Conservation (phyloP, 2,329 filamentous ascomycete species). For the Zasmidium citrigriseum region DNA sequence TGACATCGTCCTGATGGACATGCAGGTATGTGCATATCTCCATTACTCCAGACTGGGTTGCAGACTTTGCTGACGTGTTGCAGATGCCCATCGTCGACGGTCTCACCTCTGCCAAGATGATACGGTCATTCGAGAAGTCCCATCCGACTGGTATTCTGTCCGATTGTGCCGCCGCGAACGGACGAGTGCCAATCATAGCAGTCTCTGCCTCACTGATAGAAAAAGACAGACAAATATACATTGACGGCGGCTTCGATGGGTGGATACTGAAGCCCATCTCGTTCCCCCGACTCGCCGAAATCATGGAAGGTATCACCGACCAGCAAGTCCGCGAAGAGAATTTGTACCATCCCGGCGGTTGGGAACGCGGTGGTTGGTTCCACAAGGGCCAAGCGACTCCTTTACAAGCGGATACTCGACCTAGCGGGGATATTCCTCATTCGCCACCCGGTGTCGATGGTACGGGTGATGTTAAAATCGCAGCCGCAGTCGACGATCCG, state of each 20-base stretch:
- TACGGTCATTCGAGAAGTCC: slow-evolving; percentile 68
- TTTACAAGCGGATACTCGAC: slow-evolving; percentile 41
- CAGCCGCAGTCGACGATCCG: slow-evolving; percentile 36
- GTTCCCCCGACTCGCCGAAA: slow-evolving; percentile 69
- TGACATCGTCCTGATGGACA: slow-evolving; percentile 87
- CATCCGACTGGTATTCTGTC: slow-evolving; percentile 58
- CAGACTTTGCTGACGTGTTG: slow-evolving; percentile 13
- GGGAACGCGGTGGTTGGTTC: slow-evolving; percentile 91
- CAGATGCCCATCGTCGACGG: slow-evolving; percentile 94
- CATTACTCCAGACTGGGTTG: background rate
- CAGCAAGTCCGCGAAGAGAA: slow-evolving; percentile 59
- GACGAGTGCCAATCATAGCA: slow-evolving; percentile 77
- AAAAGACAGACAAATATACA: slow-evolving; percentile 66
- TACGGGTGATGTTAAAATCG: slow-evolving; percentile 33
- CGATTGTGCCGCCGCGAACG: slow-evolving; percentile 58
- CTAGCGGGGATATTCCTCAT: slow-evolving; percentile 24
- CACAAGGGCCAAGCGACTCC: slow-evolving; percentile 40
- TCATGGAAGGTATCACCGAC: slow-evolving; percentile 70
- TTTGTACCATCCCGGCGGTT: slow-evolving; percentile 70
- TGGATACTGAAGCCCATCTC: slow-evolving; percentile 91
- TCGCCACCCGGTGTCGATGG: slow-evolving; percentile 12
- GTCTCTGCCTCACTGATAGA: slow-evolving; percentile 83
- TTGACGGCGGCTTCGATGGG: slow-evolving; percentile 79
- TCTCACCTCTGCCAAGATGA: slow-evolving; percentile 78
- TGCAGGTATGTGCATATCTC: slow-evolving; percentile 65